These are phyloP conservation scores for Cardamine chenopodiifolia DNA, from an alignment of 345 rosid species.

Conservation along the genomic window DNA sequence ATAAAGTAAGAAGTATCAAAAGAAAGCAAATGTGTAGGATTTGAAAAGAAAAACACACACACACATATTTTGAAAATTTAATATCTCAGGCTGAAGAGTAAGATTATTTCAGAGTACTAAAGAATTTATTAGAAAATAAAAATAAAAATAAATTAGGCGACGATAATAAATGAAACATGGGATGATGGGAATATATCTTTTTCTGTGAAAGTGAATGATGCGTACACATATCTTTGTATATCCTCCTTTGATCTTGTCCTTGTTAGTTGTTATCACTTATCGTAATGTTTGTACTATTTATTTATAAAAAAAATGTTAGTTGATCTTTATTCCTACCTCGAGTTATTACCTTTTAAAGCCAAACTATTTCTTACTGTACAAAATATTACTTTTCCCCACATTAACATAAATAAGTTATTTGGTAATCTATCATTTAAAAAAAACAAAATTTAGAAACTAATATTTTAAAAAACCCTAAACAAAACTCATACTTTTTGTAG, in stretches of 20 bases:
- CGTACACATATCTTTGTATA: conserved; percentile 6
- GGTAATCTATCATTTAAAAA: not conserved
- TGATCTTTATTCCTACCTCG: not conserved
- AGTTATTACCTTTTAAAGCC: not conserved
- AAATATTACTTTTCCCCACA: not conserved
- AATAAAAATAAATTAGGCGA: not conserved
- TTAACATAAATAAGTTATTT: not conserved
- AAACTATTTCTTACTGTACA: not conserved
- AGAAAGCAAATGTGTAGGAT: not conserved
- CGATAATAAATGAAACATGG: conserved; percentile 13
- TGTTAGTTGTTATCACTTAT: not conserved
- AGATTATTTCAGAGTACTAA: not conserved
- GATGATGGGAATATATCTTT: conserved; percentile 15
- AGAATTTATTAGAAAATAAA: not conserved
- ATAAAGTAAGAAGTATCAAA: not conserved
- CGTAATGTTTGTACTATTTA: not conserved
- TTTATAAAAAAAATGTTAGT: not conserved
- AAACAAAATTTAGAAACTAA: not conserved
- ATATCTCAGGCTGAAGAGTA: not conserved
- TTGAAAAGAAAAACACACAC: too few species aligned
- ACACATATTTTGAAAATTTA: not conserved
- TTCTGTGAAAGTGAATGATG: conserved; percentile 28
- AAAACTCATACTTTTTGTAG: too few species aligned
- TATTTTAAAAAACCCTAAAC: too few species aligned
- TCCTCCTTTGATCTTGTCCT: not conserved